phyloP scores from a whole-genome alignment of 805 yeast genomes.

The Wickerhamomyces mucosus region DNA sequence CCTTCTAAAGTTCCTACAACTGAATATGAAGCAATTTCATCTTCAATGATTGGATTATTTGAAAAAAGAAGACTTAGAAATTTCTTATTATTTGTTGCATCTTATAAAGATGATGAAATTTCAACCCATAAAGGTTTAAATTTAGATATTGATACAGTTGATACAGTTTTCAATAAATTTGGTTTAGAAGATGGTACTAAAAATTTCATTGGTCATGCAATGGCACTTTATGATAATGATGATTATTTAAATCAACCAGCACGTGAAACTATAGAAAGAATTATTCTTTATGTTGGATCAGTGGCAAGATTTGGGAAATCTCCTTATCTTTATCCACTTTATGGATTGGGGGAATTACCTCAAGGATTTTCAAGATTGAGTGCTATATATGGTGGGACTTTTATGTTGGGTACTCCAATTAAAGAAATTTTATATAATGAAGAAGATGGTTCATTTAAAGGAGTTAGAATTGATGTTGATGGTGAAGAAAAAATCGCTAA shows the following conservation, averaged over 20 bases:
- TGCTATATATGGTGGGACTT: conserved; percentile 97
- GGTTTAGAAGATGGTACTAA: conserved; percentile 90
- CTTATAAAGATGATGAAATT: conserved; percentile 67
- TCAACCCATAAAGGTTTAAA: conserved; percentile 81
- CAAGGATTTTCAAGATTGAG: conserved; percentile 96
- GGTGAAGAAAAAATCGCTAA: conserved; percentile 57
- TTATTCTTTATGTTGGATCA: conserved; percentile 76
- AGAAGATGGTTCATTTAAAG: conserved; percentile 63
- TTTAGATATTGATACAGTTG: conserved; percentile 83
- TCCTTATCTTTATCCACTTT: conserved; percentile 91
- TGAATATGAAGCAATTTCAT: conserved; percentile 81
- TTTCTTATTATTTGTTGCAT: conserved; percentile 80
- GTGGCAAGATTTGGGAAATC: conserved; percentile 94
- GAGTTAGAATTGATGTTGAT: conserved; percentile 77
- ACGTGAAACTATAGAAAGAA: conserved; percentile 82
- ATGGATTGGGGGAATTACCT: conserved; percentile 97
- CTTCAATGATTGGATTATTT: conserved; percentile 91
- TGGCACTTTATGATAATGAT: conserved; percentile 95
- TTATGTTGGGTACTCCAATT: conserved; percentile 94
- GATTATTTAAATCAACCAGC: conserved; percentile 84
- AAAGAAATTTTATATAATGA: conserved; percentile 76
- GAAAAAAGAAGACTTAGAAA: conserved; percentile 93
- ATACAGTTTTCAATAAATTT: conserved; percentile 78
- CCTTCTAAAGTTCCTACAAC: conserved; percentile 93
- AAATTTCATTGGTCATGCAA: conserved; percentile 96